Evolutionary conservation across 352 stramenopile species (phyloP).

Genomic region (Aphanomyces stellatus): DNA sequence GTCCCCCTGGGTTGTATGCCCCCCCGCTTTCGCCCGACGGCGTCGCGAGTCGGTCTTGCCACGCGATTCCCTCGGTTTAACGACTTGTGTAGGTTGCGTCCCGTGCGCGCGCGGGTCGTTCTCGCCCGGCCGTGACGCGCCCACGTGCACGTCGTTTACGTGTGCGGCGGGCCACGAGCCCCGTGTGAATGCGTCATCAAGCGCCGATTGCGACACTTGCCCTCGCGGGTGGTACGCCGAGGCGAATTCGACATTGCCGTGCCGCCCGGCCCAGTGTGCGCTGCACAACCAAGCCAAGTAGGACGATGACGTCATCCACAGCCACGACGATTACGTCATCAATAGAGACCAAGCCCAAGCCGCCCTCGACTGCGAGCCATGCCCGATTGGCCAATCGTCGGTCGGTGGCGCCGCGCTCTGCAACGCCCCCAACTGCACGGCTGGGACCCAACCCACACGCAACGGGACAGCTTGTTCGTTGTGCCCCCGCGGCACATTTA

Average conservation of each 20-base stretch:
- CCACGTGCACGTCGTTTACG: not conserved
- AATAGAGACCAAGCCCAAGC: not conserved
- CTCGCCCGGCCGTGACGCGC: not conserved
- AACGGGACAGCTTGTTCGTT: not conserved
- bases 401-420: constrained; percentile 14
- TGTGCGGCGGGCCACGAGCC: not conserved
- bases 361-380: not conserved
- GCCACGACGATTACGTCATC: not conserved
- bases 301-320: too few relatives aligned
- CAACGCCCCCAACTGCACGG: constrained; percentile 5
- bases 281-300: constrained; percentile 7
- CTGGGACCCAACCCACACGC: not conserved
- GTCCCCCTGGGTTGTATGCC: not conserved
- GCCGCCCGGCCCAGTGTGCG: not conserved
- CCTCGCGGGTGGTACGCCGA: not conserved
- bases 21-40: not conserved
- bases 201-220: not conserved
- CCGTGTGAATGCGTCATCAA: not conserved
- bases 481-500: constrained; percentile 5
- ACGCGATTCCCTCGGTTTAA: not conserved
- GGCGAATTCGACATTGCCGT: constrained; percentile 2
- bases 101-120: not conserved
- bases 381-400: not conserved
- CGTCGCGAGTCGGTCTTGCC: not conserved
- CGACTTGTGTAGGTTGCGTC: not conserved